phyloP scores from a whole-genome alignment of 352 stramenopile genomes.

The Phytopythium ostracodes region DNA sequence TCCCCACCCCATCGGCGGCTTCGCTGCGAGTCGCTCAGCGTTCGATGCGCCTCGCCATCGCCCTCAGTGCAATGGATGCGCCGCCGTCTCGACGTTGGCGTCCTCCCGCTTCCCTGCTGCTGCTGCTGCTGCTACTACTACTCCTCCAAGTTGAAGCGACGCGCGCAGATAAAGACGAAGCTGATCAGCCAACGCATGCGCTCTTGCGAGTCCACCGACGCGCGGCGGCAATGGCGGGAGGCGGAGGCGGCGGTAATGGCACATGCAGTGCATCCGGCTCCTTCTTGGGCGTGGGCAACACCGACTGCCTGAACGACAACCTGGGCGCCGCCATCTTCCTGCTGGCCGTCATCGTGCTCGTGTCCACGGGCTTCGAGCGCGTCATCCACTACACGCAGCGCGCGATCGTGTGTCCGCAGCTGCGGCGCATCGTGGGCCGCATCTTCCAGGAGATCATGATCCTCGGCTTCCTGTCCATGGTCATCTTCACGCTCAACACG shows the following conservation, averaged over 20 bases:
- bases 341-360: slow-evolving; percentile 66
- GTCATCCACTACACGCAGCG: slow-evolving; percentile 44
- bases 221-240: not conserved
- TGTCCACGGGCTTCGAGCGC: slow-evolving; percentile 64
- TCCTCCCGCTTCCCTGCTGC: not conserved
- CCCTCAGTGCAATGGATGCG: not conserved
- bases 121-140: not conserved
- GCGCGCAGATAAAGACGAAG: not conserved
- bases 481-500: slow-evolving; percentile 87
- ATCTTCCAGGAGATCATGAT: slow-evolving; percentile 89
- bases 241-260: too few relatives aligned
- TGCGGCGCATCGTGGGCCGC: slow-evolving; percentile 78
- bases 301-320: slow-evolving; percentile 70
- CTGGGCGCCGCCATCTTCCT: slow-evolving; percentile 71
- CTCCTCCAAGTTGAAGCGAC: not conserved
- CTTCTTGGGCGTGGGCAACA: slow-evolving; percentile 83
- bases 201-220: slow-evolving; percentile 1
- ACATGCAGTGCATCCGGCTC: slow-evolving; percentile 13
- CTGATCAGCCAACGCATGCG: not conserved
- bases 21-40: not conserved
- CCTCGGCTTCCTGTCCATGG: slow-evolving; percentile 86
- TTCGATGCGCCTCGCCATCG: not conserved
- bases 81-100: not conserved
- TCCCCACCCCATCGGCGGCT: too few relatives aligned
- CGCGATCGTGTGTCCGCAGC: slow-evolving; percentile 70